These are phyloP conservation scores for Phytophthora pinifolia DNA, from an alignment of 352 stramenopile species.

Conservation along the genomic window DNA sequence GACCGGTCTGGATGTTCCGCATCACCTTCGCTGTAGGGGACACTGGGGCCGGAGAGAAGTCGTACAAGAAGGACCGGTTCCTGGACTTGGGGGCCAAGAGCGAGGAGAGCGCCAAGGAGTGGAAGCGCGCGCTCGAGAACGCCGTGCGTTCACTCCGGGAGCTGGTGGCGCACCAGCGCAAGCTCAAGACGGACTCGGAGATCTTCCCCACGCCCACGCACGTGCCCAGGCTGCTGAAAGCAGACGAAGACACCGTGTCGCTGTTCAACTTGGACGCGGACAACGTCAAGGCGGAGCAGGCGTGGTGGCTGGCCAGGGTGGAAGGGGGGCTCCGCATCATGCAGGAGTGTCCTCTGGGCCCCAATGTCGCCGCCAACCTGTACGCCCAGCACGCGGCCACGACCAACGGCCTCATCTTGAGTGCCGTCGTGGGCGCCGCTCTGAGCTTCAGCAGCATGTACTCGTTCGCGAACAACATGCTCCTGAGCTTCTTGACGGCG, in stretches of 20 bases:
- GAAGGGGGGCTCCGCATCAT: constrained; percentile 82
- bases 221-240: constrained; percentile 66
- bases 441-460: constrained; percentile 88
- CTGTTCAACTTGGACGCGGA: constrained; percentile 88
- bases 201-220: constrained; percentile 69
- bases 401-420: constrained; percentile 74
- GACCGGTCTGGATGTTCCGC: constrained; percentile 88
- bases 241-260: constrained; percentile 82
- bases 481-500: constrained; percentile 77
- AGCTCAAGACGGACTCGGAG: constrained; percentile 75
- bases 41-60: constrained; percentile 65
- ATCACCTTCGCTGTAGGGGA: constrained; percentile 84
- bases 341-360: constrained; percentile 84
- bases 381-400: constrained; percentile 80
- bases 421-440: constrained; percentile 58
- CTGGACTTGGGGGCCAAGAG: constrained; percentile 86
- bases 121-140: constrained; percentile 80
- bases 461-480: constrained; percentile 83
- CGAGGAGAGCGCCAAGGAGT: constrained; percentile 77
- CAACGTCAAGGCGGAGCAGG: constrained; percentile 80
- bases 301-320: constrained; percentile 84
- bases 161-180: constrained; percentile 70
- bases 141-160: constrained; percentile 75
- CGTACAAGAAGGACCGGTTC: constrained; percentile 89
- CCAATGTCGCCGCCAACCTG: constrained; percentile 75